Conservation (phyloP, 2,329 filamentous ascomycete genomes). For the Phoma sp. region DNA sequence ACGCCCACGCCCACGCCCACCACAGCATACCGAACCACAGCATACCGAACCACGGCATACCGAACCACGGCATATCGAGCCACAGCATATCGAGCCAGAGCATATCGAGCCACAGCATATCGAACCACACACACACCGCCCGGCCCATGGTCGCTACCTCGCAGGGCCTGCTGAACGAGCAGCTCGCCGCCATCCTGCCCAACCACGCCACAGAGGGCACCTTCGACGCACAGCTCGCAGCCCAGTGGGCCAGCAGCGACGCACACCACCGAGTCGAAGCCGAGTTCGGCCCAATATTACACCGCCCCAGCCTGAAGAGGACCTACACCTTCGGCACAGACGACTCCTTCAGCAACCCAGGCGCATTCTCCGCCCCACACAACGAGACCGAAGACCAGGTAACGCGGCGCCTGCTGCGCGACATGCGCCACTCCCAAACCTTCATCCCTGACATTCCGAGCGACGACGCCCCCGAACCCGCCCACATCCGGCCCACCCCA, state of each 20-base stretch:
- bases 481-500: slow-evolving; percentile 1
- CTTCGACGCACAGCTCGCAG: slow-evolving; percentile 38
- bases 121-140: slow-evolving; percentile 5
- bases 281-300: slow-evolving; percentile 26
- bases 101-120: slow-evolving; percentile 2
- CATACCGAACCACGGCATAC: too few species aligned
- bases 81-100: too few species aligned
- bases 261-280: slow-evolving; percentile 26
- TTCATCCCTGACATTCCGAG: slow-evolving; percentile 18
- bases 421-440: slow-evolving; percentile 30
- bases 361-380: slow-evolving; percentile 35
- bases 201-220: slow-evolving; percentile 37
- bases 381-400: slow-evolving; percentile 35
- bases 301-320: slow-evolving; percentile 33
- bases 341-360: slow-evolving; percentile 42
- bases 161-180: slow-evolving; percentile 39
- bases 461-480: slow-evolving; percentile 19
- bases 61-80: too few species aligned
- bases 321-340: slow-evolving; percentile 48
- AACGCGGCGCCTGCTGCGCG: slow-evolving; percentile 33
- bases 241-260: slow-evolving; percentile 36
- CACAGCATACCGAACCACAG: too few species aligned
- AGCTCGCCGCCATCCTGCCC: slow-evolving; percentile 40
- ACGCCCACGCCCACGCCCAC: too few species aligned
- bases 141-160: slow-evolving; percentile 33